Percentiles rank a stretch among this genome's conserved stretches.
phyloP scores from a whole-genome alignment of 176 grass and related monocot species.

The Carex kokanica region DNA sequence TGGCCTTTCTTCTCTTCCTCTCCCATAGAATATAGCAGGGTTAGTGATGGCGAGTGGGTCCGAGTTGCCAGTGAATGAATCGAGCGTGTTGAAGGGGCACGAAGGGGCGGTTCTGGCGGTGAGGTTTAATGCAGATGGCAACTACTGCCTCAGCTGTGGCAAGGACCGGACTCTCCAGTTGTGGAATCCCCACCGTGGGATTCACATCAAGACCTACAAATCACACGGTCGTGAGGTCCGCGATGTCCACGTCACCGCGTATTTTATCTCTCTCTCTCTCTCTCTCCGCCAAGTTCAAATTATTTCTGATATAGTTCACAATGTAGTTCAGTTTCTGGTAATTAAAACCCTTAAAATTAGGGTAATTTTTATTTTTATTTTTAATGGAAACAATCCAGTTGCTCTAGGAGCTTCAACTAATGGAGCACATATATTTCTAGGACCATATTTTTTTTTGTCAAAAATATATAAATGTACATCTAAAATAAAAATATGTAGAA shows the following conservation, averaged over 20 bases:
- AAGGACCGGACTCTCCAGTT: constrained; percentile 90
- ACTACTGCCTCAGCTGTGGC: constrained; percentile 96
- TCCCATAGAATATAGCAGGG: constrained; percentile 9
- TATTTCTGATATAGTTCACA: not conserved
- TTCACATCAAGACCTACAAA: constrained; percentile 87
- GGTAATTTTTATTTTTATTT: not conserved
- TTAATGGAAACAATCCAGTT: not conserved
- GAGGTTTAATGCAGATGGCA: constrained; percentile 84
- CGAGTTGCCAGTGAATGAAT: constrained; percentile 45
- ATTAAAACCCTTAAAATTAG: not conserved
- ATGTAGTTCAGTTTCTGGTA: not conserved
- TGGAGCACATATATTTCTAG: not conserved
- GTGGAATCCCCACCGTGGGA: constrained; percentile 88
- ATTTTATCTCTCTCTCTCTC: not conserved
- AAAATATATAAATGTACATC: not conserved
- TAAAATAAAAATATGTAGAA: too few species aligned
- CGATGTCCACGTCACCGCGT: constrained; percentile 87
- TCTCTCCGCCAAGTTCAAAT: not conserved
- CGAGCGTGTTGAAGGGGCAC: constrained; percentile 54
- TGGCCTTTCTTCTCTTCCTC: not conserved
- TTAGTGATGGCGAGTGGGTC: constrained; percentile 19
- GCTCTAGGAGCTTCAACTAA: not conserved
- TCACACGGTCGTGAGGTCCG: constrained; percentile 93
- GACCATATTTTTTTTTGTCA: not conserved
- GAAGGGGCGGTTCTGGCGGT: constrained; percentile 87